Percentiles rank a stretch among this genome's conserved stretches.
Evolutionary conservation across 257 asterid genomes (phyloP).

Genomic region (Solanum appendiculatum): DNA sequence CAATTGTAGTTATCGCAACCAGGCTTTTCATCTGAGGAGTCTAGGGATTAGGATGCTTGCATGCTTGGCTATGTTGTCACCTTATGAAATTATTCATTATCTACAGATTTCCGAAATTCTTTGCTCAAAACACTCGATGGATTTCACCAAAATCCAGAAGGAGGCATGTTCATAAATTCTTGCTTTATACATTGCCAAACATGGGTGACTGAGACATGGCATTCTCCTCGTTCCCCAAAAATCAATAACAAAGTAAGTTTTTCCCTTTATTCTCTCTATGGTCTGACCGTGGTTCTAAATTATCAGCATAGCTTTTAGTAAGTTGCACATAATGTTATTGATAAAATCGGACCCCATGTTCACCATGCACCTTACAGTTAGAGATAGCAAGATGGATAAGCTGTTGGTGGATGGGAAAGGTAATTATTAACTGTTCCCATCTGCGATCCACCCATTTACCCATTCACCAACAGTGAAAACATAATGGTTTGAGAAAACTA

Average conservation of each 20-base stretch:
- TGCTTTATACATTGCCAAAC: slow-evolving; percentile 88
- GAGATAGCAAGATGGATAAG: not conserved
- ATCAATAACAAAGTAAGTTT: slow-evolving; percentile 57
- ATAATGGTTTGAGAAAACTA: not conserved
- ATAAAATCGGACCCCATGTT: not conserved
- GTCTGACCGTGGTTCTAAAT: not conserved
- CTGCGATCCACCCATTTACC: not conserved
- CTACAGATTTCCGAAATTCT: slow-evolving; percentile 66
- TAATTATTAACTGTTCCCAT: not conserved
- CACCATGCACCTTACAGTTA: not conserved
- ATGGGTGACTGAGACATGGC: slow-evolving; percentile 79
- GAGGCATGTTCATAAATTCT: slow-evolving; percentile 73
- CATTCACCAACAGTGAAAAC: not conserved
- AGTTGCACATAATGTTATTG: not conserved
- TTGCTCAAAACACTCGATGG: slow-evolving; percentile 42
- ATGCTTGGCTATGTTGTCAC: not conserved
- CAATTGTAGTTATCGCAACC: not conserved
- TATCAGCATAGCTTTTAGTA: not conserved
- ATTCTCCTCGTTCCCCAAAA: slow-evolving; percentile 80
- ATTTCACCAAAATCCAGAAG: slow-evolving; percentile 39
- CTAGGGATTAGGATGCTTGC: not conserved
- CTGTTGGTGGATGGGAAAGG: not conserved
- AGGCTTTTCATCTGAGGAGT: not conserved
- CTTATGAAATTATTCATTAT: slow-evolving; percentile 4
- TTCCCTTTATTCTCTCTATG: not conserved